Percentiles rank a stretch among this genome's conserved stretches.
These are phyloP conservation scores for Cladophialophora chaetospira DNA, from an alignment of 2,329 filamentous ascomycete genomes.

Conservation along the genomic window DNA sequence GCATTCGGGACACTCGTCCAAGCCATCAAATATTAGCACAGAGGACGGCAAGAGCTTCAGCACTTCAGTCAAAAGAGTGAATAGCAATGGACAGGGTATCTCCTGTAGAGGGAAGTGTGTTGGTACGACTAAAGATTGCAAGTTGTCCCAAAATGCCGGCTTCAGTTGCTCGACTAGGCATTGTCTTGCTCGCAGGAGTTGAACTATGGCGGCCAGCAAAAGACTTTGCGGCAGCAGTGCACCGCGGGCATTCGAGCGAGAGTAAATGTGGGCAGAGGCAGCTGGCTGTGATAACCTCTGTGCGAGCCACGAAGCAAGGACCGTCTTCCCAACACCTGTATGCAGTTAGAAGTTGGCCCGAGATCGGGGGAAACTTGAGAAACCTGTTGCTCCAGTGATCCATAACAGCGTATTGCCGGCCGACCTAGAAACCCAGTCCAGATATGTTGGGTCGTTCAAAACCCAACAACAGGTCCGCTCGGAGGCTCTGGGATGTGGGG, in stretches of 20 bases:
- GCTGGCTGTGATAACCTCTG: neutral
- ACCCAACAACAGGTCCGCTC: neutral
- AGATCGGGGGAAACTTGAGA: neutral
- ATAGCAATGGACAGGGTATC: neutral
- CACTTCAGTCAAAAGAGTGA: neutral
- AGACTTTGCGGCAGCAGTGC: neutral
- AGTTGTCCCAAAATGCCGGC: neutral
- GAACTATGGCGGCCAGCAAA: neutral
- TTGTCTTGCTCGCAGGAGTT: neutral
- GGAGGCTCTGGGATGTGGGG: neutral
- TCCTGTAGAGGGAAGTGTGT: neutral
- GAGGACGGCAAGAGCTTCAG: neutral
- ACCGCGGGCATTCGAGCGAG: neutral
- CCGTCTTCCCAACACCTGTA: neutral
- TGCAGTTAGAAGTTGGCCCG: neutral
- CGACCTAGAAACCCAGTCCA: neutral
- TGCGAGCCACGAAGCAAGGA: neutral
- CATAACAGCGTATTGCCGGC: neutral
- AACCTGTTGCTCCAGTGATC: neutral
- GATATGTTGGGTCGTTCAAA: neutral
- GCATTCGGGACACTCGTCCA: neutral
- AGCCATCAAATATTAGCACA: neutral
- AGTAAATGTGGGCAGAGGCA: neutral
- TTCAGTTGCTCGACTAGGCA: neutral
- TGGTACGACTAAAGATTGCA: neutral